Evolutionary conservation across 495 filamentous ascomycete genomes (phyloP).

Genomic region (Aspergillus baeticus): DNA sequence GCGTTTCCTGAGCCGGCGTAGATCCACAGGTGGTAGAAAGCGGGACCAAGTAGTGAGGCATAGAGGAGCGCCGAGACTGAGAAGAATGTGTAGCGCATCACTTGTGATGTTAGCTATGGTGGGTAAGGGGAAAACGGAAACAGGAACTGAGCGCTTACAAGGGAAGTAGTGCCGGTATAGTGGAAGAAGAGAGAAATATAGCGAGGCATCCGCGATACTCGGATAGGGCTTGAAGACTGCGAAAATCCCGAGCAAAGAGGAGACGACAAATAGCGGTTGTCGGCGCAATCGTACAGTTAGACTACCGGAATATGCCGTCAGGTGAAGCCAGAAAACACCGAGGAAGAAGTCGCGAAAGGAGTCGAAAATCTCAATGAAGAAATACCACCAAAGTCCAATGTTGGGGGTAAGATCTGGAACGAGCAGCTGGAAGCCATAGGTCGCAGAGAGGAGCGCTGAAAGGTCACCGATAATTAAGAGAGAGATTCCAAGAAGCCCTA

Average conservation of each 20-base stretch:
- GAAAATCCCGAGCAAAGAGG: slow-evolving; percentile 80
- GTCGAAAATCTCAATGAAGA: slow-evolving; percentile 99
- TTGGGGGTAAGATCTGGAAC: slow-evolving; percentile 94
- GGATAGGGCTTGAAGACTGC: slow-evolving; percentile 96
- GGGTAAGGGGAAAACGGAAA: not conserved
- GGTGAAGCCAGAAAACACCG: slow-evolving; percentile 95
- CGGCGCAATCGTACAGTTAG: slow-evolving; percentile 73
- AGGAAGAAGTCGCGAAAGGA: slow-evolving; percentile 97
- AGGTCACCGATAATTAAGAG: slow-evolving; percentile 72
- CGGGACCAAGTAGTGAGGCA: slow-evolving; percentile 82
- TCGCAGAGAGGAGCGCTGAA: slow-evolving; percentile 81
- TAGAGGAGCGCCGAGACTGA: slow-evolving; percentile 79
- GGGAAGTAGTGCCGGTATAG: slow-evolving; percentile 95
- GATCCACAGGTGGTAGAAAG: slow-evolving; percentile 97
- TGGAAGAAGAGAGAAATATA: slow-evolving; percentile 80
- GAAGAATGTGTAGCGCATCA: slow-evolving; percentile 94
- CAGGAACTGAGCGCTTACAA: slow-evolving; percentile 43
- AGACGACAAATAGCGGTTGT: slow-evolving; percentile 84
- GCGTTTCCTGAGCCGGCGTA: slow-evolving; percentile 97
- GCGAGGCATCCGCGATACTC: slow-evolving; percentile 78
- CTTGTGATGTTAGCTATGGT: slow-evolving; percentile 35
- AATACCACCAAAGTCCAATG: slow-evolving; percentile 98
- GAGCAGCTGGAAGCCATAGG: slow-evolving; percentile 88
- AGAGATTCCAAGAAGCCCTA: slow-evolving; percentile 67
- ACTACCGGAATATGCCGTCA: slow-evolving; percentile 82